These are phyloP conservation scores for Colletotrichum shisoi DNA, from an alignment of 2,329 filamentous ascomycete species.

Conservation along the genomic window DNA sequence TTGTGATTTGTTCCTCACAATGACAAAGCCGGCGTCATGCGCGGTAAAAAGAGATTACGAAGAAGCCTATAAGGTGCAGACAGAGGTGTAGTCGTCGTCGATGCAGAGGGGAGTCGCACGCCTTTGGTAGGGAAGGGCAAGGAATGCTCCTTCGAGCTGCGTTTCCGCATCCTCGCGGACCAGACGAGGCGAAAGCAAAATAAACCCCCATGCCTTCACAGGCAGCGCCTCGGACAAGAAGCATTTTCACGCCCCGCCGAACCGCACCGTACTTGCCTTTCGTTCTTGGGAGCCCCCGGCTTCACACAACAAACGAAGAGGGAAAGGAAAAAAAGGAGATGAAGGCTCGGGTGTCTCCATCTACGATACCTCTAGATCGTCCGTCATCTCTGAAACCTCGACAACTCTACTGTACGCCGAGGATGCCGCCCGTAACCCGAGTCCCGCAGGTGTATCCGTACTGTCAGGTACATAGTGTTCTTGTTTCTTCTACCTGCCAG, in stretches of 20 bases:
- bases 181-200: too few relatives aligned
- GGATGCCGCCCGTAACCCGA: not conserved
- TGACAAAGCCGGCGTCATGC: not conserved
- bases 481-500: not conserved
- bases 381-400: not conserved
- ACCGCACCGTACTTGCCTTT: too few relatives aligned
- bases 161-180: not conserved
- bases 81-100: too few relatives aligned
- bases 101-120: not conserved
- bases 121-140: conserved; percentile 13
- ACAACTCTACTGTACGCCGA: not conserved
- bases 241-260: too few relatives aligned
- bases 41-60: not conserved
- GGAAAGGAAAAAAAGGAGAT: not conserved
- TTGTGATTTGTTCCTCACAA: not conserved
- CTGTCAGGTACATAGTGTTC: too few relatives aligned
- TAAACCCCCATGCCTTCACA: too few relatives aligned
- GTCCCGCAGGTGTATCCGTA: not conserved
- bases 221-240: too few relatives aligned
- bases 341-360: not conserved
- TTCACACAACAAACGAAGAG: too few relatives aligned
- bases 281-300: too few relatives aligned
- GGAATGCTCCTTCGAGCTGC: conserved; percentile 16
- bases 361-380: not conserved
- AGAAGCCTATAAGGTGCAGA: not conserved